Evolutionary conservation across 2,329 filamentous ascomycete species (phyloP).

Genomic region (Diaporthe australafricana): DNA sequence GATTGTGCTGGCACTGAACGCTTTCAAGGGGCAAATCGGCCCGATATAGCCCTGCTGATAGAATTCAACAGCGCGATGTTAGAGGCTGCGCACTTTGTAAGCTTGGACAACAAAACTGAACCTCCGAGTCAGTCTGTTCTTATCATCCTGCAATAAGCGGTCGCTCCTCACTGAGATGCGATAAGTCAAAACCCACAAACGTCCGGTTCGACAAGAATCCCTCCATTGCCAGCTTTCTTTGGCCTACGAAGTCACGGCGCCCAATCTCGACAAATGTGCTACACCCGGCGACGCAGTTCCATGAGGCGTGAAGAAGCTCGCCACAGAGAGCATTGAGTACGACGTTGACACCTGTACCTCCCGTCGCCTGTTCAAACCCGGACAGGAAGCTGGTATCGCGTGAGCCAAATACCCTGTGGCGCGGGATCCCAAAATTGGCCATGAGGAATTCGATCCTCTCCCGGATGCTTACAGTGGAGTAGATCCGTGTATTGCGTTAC

Average conservation of each 20-base stretch:
- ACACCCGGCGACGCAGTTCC: slow-evolving; percentile 25
- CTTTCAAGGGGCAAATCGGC: slow-evolving; percentile 40
- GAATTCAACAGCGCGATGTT: neutral
- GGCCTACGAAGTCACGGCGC: slow-evolving; percentile 12
- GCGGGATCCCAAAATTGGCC: neutral
- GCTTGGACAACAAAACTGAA: neutral
- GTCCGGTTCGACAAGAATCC: slow-evolving; percentile 17
- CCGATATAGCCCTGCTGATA: slow-evolving; percentile 35
- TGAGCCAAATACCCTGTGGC: slow-evolving; percentile 6
- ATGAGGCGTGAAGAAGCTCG: slow-evolving; percentile 17
- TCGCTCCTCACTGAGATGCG: neutral
- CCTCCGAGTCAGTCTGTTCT: neutral
- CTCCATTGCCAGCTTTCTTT: neutral
- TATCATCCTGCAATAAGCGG: neutral
- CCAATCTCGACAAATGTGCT: slow-evolving; percentile 16
- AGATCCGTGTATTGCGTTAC: neutral
- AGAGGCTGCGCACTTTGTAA: neutral
- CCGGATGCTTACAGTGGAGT: slow-evolving; percentile 5
- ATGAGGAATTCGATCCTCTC: neutral
- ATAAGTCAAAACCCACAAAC: neutral
- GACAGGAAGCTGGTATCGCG: slow-evolving; percentile 1
- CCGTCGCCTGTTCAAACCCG: neutral
- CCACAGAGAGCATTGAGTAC: slow-evolving; percentile 28
- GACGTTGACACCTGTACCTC: slow-evolving; percentile 27
- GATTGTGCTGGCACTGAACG: slow-evolving; percentile 38